Base-by-base conservation (phyloP, 2,329 filamentous ascomycete genomes). In the Zymoseptoria passerinii region DNA sequence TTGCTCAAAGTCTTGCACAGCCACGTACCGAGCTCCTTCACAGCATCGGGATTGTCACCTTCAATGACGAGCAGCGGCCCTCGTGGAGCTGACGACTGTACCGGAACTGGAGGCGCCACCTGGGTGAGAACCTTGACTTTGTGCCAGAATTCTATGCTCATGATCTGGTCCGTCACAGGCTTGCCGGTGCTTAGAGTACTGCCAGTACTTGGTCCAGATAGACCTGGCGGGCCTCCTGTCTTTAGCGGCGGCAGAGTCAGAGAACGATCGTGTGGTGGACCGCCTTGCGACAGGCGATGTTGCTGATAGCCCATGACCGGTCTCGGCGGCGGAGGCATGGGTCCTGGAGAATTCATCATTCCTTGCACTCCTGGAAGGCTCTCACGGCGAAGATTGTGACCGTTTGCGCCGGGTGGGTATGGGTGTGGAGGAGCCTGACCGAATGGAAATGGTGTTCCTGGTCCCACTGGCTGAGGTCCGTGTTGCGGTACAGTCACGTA, bases 41-140 rank as follows among this genome's bases (percentile, higher is more conserved):
- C 85, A 3, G 89, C 82, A 8, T 81, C 78, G 1, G 76, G 72
- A 58, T 86, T 82, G 18, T 87, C 80, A 0, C 92, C 92, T 72
- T 97, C 92, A 28, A 97, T 77, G 0, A 89, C 87, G 61, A 97
- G 86, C 44, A 96, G 82, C 0, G 88, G 83, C 0, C 92, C 92
- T n/a, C 91, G 83, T 1, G 63, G 60, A 6, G 59, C 56, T 10
- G 59, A 48, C 27, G 62, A 61, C 9, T 6, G 78, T 76, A 65
- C 67, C 77, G 74, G 59, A 13, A 89, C 77, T 0, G 89, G 85
- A 23, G 87, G 88, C 51, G 87, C 87, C 63, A 96, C 90, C 61
- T 84, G 85, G 16, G 84, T 80, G 35, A 97, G 78, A 1, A 92
- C 81, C 53, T 85, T 84, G 66, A 96, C 83, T 73, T 95, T 96